Evolutionary conservation across 2,329 filamentous ascomycete species (phyloP).

Genomic region (Penicillium griseofulvum): DNA sequence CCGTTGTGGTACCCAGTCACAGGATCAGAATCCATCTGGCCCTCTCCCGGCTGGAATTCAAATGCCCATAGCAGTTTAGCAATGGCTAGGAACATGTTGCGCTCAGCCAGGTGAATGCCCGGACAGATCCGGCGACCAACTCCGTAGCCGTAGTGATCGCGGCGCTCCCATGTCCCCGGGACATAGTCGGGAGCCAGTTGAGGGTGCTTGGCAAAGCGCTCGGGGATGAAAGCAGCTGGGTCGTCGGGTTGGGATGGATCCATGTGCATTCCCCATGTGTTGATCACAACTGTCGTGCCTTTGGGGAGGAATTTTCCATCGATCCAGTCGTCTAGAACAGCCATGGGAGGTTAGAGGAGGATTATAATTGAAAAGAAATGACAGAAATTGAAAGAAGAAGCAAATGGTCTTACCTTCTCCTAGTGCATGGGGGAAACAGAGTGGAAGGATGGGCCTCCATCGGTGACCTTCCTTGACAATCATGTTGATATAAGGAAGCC

Average conservation of each 20-base stretch:
- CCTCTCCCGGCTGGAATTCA: background rate
- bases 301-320: background rate
- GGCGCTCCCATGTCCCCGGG: background rate
- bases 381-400: background rate
- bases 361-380: background rate
- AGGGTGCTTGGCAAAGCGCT: background rate
- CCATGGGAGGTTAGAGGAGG: background rate
- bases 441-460: conserved; percentile 1
- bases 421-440: background rate
- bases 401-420: background rate
- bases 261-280: conserved; percentile 2
- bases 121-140: conserved; percentile 1
- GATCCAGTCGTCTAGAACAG: background rate
- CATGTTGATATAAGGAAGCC: conserved; percentile 1
- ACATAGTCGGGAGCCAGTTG: background rate
- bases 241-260: background rate
- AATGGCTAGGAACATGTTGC: background rate
- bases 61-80: background rate
- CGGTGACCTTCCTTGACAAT: conserved; percentile 5
- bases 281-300: background rate
- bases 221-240: background rate
- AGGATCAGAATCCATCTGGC: background rate
- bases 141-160: conserved; percentile 1
- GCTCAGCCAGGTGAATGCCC: conserved; percentile 1
- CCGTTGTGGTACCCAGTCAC: background rate